Percentiles rank a stretch among this genome's conserved stretches.
These are phyloP conservation scores for Candida sphagnicola DNA, from an alignment of 805 yeast genomes.

Conservation along the genomic window DNA sequence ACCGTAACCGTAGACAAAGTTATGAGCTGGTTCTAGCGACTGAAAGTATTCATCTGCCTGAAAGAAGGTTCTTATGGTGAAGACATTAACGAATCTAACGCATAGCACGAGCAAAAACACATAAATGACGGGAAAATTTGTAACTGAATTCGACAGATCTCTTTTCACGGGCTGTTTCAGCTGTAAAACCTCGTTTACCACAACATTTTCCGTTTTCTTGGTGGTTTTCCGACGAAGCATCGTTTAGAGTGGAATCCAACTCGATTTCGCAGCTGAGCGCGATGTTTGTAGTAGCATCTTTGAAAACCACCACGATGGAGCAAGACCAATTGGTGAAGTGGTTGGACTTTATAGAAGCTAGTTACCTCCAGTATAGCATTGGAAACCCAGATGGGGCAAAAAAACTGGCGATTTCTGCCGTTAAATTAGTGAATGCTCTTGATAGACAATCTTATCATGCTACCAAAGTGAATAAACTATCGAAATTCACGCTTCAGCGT, in stretches of 20 bases:
- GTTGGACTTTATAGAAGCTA: constrained; percentile 11
- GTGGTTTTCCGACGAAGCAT: constrained; percentile 1
- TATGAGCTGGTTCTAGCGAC: constrained; percentile 87
- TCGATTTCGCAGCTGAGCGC: too few species aligned
- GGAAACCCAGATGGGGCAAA: constrained; percentile 15
- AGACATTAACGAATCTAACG: constrained; percentile 50
- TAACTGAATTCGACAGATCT: neutral
- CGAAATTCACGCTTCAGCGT: constrained; percentile 16
- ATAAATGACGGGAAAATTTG: neutral
- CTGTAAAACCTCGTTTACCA: neutral
- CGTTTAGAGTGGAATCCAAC: too few species aligned
- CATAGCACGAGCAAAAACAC: constrained; percentile 5
- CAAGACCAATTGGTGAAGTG: neutral
- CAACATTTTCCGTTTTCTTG: neutral
- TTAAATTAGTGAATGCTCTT: constrained; percentile 20
- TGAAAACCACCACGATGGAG: too few species aligned
- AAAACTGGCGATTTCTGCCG: constrained; percentile 16
- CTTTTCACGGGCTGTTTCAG: neutral
- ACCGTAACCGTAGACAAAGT: constrained; percentile 72
- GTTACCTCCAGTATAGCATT: constrained; percentile 12
- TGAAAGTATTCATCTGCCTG: constrained; percentile 98
- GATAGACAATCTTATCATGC: constrained; percentile 6
- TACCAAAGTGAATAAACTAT: constrained; percentile 10
- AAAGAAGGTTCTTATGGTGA: constrained; percentile 68
- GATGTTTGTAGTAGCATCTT: too few species aligned